Conservation (phyloP, 345 rosid genomes). For the Gossypium anomalum region DNA sequence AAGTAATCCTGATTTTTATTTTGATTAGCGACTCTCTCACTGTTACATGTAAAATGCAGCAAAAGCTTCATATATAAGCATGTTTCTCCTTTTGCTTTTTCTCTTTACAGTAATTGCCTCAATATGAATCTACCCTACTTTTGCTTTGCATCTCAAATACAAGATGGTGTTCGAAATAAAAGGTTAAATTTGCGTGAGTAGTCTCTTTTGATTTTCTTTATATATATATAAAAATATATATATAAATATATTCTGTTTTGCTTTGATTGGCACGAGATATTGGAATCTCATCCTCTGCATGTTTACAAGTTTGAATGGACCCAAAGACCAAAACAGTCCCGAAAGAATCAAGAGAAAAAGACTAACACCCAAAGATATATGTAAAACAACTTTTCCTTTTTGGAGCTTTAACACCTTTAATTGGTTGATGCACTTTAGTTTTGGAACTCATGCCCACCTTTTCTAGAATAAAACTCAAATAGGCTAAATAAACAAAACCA, state of each 20-base stretch:
- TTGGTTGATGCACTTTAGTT: constrained; percentile 38
- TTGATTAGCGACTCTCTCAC: neutral
- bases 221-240: no score
- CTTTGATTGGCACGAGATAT: constrained; percentile 12
- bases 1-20: neutral
- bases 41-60: constrained; percentile 1
- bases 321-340: constrained; percentile 34
- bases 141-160: constrained; percentile 11
- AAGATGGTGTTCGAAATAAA: neutral
- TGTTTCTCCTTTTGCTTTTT: constrained; percentile 1
- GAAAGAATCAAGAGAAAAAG: constrained; percentile 37
- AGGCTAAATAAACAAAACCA: neutral
- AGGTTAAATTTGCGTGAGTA: neutral
- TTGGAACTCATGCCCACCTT: constrained; percentile 28
- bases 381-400: constrained; percentile 22
- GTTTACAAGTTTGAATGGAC: constrained; percentile 33
- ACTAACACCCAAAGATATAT: constrained; percentile 30
- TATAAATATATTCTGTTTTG: constrained; percentile 5
- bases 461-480: constrained; percentile 4
- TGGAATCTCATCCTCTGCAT: constrained; percentile 39
- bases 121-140: constrained; percentile 23
- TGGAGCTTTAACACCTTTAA: constrained; percentile 24
- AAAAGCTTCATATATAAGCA: neutral
- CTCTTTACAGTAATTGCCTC: constrained; percentile 19
- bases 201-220: neutral